Evolutionary conservation across 495 filamentous ascomycete genomes (phyloP).

Genomic region (Letharia lupina): DNA sequence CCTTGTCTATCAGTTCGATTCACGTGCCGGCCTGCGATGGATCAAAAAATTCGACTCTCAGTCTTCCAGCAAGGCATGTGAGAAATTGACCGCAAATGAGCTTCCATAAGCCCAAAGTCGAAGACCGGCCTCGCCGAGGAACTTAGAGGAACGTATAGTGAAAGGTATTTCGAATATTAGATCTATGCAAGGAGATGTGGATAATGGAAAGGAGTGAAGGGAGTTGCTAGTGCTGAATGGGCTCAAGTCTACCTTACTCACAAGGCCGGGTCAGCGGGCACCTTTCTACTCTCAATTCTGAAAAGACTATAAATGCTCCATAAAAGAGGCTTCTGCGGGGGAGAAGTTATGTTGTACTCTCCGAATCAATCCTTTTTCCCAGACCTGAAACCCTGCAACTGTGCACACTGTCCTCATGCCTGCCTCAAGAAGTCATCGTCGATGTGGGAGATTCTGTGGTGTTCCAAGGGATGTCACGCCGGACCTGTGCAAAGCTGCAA

Average conservation of each 20-base stretch:
- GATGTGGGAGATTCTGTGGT: background rate
- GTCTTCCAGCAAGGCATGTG: background rate
- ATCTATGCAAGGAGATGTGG: background rate
- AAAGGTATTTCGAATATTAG: background rate
- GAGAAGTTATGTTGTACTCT: too few species aligned
- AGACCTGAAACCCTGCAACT: too few species aligned
- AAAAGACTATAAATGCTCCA: background rate
- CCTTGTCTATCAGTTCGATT: background rate
- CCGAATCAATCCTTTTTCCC: too few species aligned
- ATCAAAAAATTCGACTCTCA: background rate
- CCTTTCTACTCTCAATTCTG: too few species aligned
- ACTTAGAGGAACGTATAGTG: background rate
- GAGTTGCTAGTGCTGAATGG: background rate
- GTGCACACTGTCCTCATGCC: too few species aligned
- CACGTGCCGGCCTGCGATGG: background rate
- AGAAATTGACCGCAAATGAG: background rate
- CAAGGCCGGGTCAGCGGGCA: background rate
- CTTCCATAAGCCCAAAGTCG: background rate
- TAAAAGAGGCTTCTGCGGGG: background rate
- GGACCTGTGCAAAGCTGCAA: background rate
- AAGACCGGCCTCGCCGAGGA: background rate
- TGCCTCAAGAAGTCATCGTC: background rate
- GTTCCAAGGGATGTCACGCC: background rate
- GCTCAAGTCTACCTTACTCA: background rate
- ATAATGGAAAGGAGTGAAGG: background rate